Evolutionary conservation across 2,329 filamentous ascomycete genomes (phyloP).

Genomic region (Trichoderma harzianum): DNA sequence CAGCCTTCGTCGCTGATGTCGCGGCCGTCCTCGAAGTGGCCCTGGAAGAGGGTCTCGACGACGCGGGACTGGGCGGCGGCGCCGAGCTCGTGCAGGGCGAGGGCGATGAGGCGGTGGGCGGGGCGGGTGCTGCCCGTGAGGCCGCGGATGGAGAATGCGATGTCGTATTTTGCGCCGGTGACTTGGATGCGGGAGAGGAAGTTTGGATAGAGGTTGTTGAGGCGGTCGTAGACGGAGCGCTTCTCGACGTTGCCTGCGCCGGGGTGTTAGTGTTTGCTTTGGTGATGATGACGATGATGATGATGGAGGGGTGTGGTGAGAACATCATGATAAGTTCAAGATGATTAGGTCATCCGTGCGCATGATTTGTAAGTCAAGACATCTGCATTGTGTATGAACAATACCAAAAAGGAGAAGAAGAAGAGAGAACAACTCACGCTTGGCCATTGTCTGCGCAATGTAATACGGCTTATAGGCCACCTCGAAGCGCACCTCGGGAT

Average conservation of each 20-base stretch:
- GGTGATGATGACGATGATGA: neutral
- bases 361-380: neutral
- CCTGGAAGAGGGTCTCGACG: slow-evolving; percentile 40
- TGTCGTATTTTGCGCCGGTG: slow-evolving; percentile 34
- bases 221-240: slow-evolving; percentile 33
- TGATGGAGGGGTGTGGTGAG: neutral
- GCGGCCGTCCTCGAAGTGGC: slow-evolving; percentile 40
- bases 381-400: neutral
- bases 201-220: slow-evolving; percentile 26
- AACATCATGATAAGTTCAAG: neutral
- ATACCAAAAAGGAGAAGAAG: neutral
- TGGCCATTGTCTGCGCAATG: slow-evolving; percentile 36
- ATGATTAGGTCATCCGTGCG: neutral
- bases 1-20: slow-evolving; percentile 42
- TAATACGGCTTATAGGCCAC: slow-evolving; percentile 48
- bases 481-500: slow-evolving; percentile 45
- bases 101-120: slow-evolving; percentile 47
- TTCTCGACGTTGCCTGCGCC: slow-evolving; percentile 33
- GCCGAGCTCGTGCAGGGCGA: slow-evolving; percentile 35
- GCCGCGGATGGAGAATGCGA: slow-evolving; percentile 42
- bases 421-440: slow-evolving; percentile 17
- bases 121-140: slow-evolving; percentile 43
- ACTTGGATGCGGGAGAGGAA: slow-evolving; percentile 32
- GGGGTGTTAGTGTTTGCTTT: neutral
- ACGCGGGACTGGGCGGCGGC: slow-evolving; percentile 37